Conservation (phyloP, 2,329 filamentous ascomycete genomes). For the Aspergillus pseudotamarii region DNA sequence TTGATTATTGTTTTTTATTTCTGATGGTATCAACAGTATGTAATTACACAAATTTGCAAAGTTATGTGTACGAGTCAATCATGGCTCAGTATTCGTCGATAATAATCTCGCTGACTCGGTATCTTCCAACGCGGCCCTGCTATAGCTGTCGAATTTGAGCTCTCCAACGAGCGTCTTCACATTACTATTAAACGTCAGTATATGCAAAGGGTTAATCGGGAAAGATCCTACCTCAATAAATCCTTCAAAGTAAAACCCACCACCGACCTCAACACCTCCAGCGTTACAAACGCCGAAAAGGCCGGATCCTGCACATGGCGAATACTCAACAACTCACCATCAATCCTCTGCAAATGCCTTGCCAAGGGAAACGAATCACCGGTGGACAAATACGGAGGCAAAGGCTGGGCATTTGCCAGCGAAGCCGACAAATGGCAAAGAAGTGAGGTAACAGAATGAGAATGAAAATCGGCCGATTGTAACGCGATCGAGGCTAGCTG, state of each 20-base stretch:
- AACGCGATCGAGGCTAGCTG: conserved; percentile 60
- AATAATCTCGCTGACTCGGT: conserved; percentile 15
- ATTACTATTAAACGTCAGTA: conserved; percentile 24
- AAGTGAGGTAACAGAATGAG: conserved; percentile 51
- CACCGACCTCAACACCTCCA: conserved; percentile 59
- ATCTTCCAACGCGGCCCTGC: conserved; percentile 6
- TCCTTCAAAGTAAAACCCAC: conserved; percentile 32
- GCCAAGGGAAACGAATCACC: conserved; percentile 64
- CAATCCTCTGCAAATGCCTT: conserved; percentile 58
- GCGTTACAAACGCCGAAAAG: conserved; percentile 71
- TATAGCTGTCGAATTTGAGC: conserved; percentile 33
- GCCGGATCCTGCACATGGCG: conserved; percentile 68
- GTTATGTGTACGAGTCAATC: neutral
- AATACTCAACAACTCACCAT: conserved; percentile 62
- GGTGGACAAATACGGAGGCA: conserved; percentile 68
- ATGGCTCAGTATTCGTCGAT: neutral
- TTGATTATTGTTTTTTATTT: too few species aligned
- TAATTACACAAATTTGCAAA: neutral
- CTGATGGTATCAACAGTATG: neutral
- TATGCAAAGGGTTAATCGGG: neutral
- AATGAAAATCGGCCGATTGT: conserved; percentile 60
- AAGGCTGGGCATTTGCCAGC: conserved; percentile 64
- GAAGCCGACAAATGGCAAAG: conserved; percentile 69
- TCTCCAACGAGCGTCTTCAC: conserved; percentile 36
- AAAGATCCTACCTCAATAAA: conserved; percentile 28